Base-by-base conservation (phyloP, 257 asterid species). In the Fraxinus anomala region DNA sequence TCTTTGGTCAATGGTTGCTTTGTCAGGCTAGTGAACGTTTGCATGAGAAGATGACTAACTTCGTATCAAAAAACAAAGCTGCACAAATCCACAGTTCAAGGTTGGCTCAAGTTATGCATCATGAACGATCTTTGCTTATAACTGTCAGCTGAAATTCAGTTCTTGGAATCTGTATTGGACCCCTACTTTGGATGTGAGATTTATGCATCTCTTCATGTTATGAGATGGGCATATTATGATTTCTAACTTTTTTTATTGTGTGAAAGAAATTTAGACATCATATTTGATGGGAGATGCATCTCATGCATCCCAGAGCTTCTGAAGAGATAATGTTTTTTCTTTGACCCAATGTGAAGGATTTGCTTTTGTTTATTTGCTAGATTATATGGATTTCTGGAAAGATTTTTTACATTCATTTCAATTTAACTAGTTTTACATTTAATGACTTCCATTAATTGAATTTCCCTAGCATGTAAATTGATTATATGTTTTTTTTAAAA, bases 81-180 rank as follows among this genome's bases (percentile, higher is more conserved):
- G 99, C 99, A 47, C 97, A 96, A 87, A 93, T 96, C 56, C 98
- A 93, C 70, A 97, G 98, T 76, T 89, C 96, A 84, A 89, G 99
- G 98, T 96, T 82, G 71, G 92, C 68, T 80, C 77, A 72, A 73
- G 61, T 24, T 79, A 67, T 73, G 68, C 33, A 19, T 47, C 17
- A 5, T 61, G 68, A 61, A 61, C 28, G 39, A 14, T 70, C 80
- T 78, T 65, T 82, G 80, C 73, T 80, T 49, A 72, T 79, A 66
- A 61, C 6, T 61, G 59, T 59, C 26, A 28, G 40, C 28, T 80
- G 73, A 73, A 72, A n/a, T 39, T 6, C 34, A 44, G 47, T 56
- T 68, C 10, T 61, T 21, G 33, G 68, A 61, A 21, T 73, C 39
- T 70, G 24, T 59, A 47, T 68, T 44, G 70, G 69, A 69, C 44